phyloP scores from a whole-genome alignment of 73 alveolate species.

The Tetrahymena malaccensis region DNA sequence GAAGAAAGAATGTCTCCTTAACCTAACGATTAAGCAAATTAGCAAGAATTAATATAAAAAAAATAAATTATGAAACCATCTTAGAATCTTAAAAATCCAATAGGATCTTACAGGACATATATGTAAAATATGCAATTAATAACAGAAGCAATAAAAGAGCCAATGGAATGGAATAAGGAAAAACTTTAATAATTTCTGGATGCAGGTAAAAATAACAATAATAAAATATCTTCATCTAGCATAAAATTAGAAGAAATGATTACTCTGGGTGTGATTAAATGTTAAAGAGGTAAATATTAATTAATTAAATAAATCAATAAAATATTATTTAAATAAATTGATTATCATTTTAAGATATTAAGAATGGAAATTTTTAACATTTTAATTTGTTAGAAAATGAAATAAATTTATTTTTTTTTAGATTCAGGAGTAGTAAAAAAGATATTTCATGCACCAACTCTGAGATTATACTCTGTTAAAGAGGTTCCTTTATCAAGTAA shows the following conservation, averaged over 20 bases:
- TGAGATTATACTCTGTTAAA: slow-evolving; percentile 40
- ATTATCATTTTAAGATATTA: not conserved
- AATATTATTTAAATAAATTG: not conserved
- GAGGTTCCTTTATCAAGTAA: slow-evolving; percentile 49
- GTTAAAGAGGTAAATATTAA: not conserved
- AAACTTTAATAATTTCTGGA: not conserved
- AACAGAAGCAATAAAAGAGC: not conserved
- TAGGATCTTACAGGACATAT: not conserved
- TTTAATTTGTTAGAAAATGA: not conserved
- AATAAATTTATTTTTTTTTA: not conserved
- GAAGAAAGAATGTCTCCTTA: not conserved
- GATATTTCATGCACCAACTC: slow-evolving; percentile 64
- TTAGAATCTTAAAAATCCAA: not conserved
- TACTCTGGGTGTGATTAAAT: not conserved
- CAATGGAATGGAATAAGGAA: not conserved
- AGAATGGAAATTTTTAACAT: too few relatives aligned
- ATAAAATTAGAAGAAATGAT: not conserved
- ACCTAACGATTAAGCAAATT: not conserved
- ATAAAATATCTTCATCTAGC: not conserved
- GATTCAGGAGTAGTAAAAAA: slow-evolving; percentile 56
- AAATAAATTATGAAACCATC: not conserved
- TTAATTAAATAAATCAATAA: too few relatives aligned
- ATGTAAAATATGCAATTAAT: not conserved
- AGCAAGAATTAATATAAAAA: not conserved
- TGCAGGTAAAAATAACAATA: not conserved